Base-by-base conservation (phyloP, 192 early-diverging fungal genomes). In the Backusella liffmaniae region DNA sequence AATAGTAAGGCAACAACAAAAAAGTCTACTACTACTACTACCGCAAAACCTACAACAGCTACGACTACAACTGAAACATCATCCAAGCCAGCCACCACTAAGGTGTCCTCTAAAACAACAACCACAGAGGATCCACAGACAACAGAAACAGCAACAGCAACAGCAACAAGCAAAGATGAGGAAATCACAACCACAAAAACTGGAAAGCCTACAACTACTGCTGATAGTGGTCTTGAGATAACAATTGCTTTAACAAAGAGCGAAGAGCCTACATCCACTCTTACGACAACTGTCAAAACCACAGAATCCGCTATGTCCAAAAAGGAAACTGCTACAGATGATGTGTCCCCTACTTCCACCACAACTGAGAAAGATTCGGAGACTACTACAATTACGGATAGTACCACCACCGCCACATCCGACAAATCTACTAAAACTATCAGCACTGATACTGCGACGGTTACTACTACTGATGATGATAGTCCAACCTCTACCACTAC, bases 281-380 rank as follows among this genome's bases (percentile, higher is more conserved):
- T 10, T 39, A 39, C 37, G 10, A 16, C 66, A 49, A 49, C 46
- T 49, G 46, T 49, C 46, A 49, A 49, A 49, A 49, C 46, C 46
- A 49, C 46, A 49, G 46, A 49, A 49, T 49, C 46, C 18, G n/a
- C 46, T 49, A 49, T 18, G 46, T 7, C 46, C 5, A 18, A 49
- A 49, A 49, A 49, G 18, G 46, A 49, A 49, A 49, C 18, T 67
- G 36, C 66, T 35, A 66, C 65, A 66, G 65, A 66, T 66, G 30
- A 15, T 34, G 65, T 34, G 65, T 13, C 32, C 29, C 7, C 66
- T 67, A 67, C 67, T 69, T 34, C 66, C 18, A 18, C 16, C 9
- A 16, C 66, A 36, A n/a, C 66, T 16, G 34, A 29, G 4, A 6
- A 29, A 34, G 37, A 35, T 34, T 8, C 23, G 10, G 35, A 23